phyloP scores from a whole-genome alignment of 495 filamentous ascomycete genomes.

The Hamigera avellanea region DNA sequence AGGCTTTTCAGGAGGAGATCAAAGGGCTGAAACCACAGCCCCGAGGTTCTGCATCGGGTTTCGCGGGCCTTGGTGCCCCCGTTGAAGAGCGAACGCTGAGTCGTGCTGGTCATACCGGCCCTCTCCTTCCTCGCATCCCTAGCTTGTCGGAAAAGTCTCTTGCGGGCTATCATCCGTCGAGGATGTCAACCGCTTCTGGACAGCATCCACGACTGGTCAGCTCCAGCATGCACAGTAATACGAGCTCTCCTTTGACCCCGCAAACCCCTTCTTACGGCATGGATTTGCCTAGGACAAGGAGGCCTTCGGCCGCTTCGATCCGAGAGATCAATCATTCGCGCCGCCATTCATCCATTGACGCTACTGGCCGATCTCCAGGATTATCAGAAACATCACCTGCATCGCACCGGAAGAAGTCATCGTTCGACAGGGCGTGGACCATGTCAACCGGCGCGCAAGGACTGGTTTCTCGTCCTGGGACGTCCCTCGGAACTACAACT shows the following conservation, averaged over 20 bases:
- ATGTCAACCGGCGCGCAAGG: constrained; percentile 41
- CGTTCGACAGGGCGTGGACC: constrained; percentile 86
- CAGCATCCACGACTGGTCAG: constrained; percentile 26
- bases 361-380: constrained; percentile 31
- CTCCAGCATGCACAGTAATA: constrained; percentile 13
- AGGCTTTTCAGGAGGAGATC: constrained; percentile 76
- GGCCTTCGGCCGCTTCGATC: constrained; percentile 73
- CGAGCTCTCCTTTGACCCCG: constrained; percentile 22
- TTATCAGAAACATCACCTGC: constrained; percentile 13
- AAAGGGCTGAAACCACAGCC: constrained; percentile 23
- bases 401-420: constrained; percentile 67
- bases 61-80: constrained; percentile 18
- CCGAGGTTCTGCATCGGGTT: constrained; percentile 20
- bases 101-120: constrained; percentile 24
- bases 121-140: constrained; percentile 50
- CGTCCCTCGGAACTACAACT: constrained; percentile 18
- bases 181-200: constrained; percentile 15
- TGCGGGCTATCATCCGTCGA: constrained; percentile 9
- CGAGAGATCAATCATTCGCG: constrained; percentile 77
- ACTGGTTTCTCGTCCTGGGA: constrained; percentile 23
- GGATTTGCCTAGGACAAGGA: constrained; percentile 45
- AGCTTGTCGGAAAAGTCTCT: constrained; percentile 36
- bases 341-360: constrained; percentile 75
- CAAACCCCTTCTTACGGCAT: constrained; percentile 25
- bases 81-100: constrained; percentile 30